Base-by-base conservation (phyloP, 352 stramenopile species). In the Globisporangium camurandrum region DNA sequence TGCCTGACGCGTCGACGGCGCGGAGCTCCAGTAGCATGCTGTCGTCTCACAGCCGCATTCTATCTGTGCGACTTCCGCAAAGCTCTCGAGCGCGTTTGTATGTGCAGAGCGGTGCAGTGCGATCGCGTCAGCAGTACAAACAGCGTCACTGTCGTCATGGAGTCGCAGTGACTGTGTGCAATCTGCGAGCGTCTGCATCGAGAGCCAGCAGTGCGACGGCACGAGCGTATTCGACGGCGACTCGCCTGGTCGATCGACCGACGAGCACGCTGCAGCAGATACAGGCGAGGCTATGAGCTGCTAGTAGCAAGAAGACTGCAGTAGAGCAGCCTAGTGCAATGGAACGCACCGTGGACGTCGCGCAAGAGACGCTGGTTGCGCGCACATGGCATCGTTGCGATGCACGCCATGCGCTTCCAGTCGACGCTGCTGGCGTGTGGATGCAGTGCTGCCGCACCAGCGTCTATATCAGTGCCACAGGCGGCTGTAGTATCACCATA, bases 11-110 rank as follows among this genome's bases (percentile, higher is more conserved):
- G 27, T 34, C 9, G 57, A 68, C 16, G 60, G 53, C 7, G 56
- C 48, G 10, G 52, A 49, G 41, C 40, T 50, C 76, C 77, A 91
- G 56, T 91, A 91, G 62, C 80, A 92, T 27, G 78, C 40, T 55
- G 6, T 57, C 56, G 39, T 79, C 64, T 48, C 74, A 54, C 81
- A 92, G 43, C 81, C 77, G 46, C 81, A 92, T 22, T 87, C 60
- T 17, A 76, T 62, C 53, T 88, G 78, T 9, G 73, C 54, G 10
- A 68, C 56, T 40, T 75, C 67, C 16, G 62, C 64, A 6, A 83
- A 65, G 30, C 59, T 61, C 22, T 80, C 54, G 40, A 75, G 63
- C 12, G 67, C 63, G 1, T 38, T 16, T 4, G 17, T 26, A 39
- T 8, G 43, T 40, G n/a, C n/a, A n/a, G n/a, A n/a, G n/a, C n/a